phyloP scores from a whole-genome alignment of 495 filamentous ascomycete species.

The Penicillium turbatum region DNA sequence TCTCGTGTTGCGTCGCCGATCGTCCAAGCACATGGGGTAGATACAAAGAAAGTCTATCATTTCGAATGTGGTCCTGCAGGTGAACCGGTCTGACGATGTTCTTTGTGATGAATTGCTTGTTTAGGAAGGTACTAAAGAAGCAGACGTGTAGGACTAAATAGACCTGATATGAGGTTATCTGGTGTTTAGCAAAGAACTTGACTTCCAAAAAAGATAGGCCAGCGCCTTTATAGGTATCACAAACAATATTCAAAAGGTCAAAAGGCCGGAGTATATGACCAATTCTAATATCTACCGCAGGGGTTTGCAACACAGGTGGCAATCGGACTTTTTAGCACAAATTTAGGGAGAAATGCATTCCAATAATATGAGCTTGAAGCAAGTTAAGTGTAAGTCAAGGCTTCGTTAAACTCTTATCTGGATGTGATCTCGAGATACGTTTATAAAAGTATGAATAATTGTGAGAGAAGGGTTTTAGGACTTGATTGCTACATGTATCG shows the following conservation, averaged over 20 bases:
- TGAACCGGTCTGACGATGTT: neutral
- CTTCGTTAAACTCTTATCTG: too few relatives aligned
- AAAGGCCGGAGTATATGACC: neutral
- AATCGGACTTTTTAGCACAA: neutral
- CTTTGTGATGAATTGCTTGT: neutral
- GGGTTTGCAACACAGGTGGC: neutral
- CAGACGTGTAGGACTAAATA: neutral
- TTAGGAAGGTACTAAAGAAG: neutral
- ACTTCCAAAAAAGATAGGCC: neutral
- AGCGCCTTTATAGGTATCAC: neutral
- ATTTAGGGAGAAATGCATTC: too few relatives aligned
- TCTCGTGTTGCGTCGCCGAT: neutral
- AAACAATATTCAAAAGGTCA: neutral
- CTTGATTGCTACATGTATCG: too few relatives aligned
- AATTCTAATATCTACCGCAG: constrained; percentile 1
- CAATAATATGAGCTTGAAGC: neutral
- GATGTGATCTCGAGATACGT: too few relatives aligned
- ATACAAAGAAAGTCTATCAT: constrained; percentile 3
- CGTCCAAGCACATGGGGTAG: constrained; percentile 10
- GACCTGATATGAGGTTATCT: neutral
- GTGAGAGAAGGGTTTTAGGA: too few relatives aligned
- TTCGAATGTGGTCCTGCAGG: neutral
- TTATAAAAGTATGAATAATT: too few relatives aligned
- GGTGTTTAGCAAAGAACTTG: neutral
- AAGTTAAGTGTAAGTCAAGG: too few relatives aligned